Base-by-base conservation (phyloP, 352 stramenopile genomes). In the Pythium graminicola region DNA sequence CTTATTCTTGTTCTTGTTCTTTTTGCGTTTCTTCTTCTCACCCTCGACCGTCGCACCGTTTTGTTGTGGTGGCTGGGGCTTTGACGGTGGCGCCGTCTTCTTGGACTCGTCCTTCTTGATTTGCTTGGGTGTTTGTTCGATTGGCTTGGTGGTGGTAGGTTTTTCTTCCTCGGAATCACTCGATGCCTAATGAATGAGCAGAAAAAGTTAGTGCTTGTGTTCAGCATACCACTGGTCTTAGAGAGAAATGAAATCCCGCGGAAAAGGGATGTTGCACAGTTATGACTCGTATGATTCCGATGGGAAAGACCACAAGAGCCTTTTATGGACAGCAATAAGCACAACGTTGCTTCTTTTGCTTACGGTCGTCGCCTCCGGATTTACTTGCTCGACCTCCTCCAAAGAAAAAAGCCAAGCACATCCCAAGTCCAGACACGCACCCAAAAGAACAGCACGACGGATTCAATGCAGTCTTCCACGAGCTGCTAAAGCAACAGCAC, bases 221-320 rank as follows among this genome's bases (percentile, higher is more conserved):
- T n/a, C n/a, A n/a, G n/a, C n/a, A n/a, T n/a, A n/a, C n/a, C n/a
- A n/a, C n/a, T n/a, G n/a, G n/a, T n/a, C n/a, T n/a, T n/a, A n/a
- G n/a, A n/a, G n/a, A n/a, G n/a, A n/a, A n/a, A n/a, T n/a, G n/a
- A n/a, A 26, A 51, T 23, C 41, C 42, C 31, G 64, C 54, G 16
- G 44, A 64, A 23, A 29, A 32, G 36, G 47, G 61, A 86, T 93
- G 81, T 93, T 86, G 76, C 81, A 87, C 75, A 87, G 81, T 90
- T 93, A 93, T 93, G 81, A 93, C 81, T 93, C 81, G 81, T 93
- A 93, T 93, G 81, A 89, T 85, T 92, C 80, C 81, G 81, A 92
- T 76, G 26, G 78, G 59, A 70, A 58, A 69, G 62, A 65, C 57
- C 62, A 69, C 58, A 65, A 65, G 60, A 60, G 54, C 54, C 60